Base-by-base conservation (phyloP, 176 grass and related monocot species). In the Carex kokanica region DNA sequence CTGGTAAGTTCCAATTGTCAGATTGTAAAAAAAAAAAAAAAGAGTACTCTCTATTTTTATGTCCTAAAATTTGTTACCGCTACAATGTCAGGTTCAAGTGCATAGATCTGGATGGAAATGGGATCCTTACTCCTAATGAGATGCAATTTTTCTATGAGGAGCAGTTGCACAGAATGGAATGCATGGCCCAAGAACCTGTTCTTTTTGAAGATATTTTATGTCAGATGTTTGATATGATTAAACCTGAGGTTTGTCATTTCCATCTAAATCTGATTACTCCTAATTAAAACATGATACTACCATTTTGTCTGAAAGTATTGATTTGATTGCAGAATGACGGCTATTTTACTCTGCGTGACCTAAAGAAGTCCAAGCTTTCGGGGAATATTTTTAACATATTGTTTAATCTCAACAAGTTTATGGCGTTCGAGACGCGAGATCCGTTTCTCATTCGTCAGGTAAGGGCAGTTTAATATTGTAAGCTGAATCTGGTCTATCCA, bases 81-180 rank as follows among this genome's bases (percentile, higher is more conserved):
- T 75, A 8, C 47, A 81, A 83, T 92, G 82, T 32, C 88, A 99
- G 97, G 97, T 99, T 99, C 85, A 99, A 96, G 83, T 99, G 97
- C 86, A 92, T 99, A 83, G 97, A 99, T 88, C 81, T 99, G 81
- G 97, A 99, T 90, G 97, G 93, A 66, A 99, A 99, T 91, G 97
- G 91, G 27, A 90, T 99, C 78, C 86, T 99, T 73, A 93, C 89
- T 57, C 86, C 88, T 67, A 96, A 89, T 79, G 97, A 99, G 72
- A 96, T 99, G 97, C 97, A 99, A 91, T 99, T 96, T 87, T 99
- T 99, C 83, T 99, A 99, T 16, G 97, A 99, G 83, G 97, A 99
- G 88, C 97, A 99, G 79, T 88, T 99, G 86, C 97, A 99, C 81
- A 86, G 97, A 4, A 99, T 99, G 97, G 97, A 99, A 62, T 99